Evolutionary conservation across 306 rosid species (phyloP), one percentile per base, ranked within the genome.

Genomic region (Ceratonia siliqua): DNA sequence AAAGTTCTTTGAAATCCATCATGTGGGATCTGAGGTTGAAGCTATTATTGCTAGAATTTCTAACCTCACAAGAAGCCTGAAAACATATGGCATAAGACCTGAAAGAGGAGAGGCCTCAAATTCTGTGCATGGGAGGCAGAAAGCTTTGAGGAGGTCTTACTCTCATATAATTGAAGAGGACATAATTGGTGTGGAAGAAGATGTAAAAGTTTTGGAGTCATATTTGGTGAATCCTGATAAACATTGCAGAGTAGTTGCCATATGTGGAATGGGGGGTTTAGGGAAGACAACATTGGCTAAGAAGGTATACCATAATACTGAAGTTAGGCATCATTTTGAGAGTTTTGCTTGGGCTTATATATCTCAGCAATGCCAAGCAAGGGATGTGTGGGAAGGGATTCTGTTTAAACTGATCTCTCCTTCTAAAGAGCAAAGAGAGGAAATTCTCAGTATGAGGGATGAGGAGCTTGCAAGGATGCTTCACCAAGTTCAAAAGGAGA

Each of bases 261-360:
- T 85, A 21, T 85, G 88, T 43, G 90, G 92, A 11, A 83, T 85
- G 92, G 92, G 92, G 11, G 92, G 92, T 55, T 57, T 88, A 35
- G 90, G 92, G 32, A 85, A 85, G 38, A 85, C 92, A 22, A 85
- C 90, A 39, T 75, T 88, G 62, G 92, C 90, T 2, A 88, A 85
- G 52, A 68, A 79, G 39, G 73, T 85, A 0, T 85, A 76, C 49
- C 87, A 81, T 62, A 28, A 86, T 66, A 43, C 8, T 42, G 15
- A 49, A 6, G 77, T 83, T 2, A 77, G 77, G 64, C 75, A 61
- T 4, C 72, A 52, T 57, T 88, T 88, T 52, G 79, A 79, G 6
- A 49, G 75, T 39, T 77, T 81, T 8, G 87, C 88, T 71, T 85
- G 92, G 90, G 86, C 83, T 11, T 85, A 78, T 45, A 78, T 88